Evolutionary conservation across 2,329 filamentous ascomycete genomes (phyloP).

Genomic region (Teratosphaeria pseudoeucalypti): DNA sequence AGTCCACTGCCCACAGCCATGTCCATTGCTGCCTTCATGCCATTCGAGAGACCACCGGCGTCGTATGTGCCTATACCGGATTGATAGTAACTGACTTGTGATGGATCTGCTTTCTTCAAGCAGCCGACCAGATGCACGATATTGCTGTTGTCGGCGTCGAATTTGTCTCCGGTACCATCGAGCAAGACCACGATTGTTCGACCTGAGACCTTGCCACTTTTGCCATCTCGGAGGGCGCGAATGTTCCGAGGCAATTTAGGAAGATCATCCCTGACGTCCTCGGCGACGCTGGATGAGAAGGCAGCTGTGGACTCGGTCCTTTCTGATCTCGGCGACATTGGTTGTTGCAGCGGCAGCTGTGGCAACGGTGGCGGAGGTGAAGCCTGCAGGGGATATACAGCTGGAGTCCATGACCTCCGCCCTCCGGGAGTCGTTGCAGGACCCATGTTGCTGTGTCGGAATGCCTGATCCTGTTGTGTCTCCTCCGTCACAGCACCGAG

Average conservation of each 20-base stretch:
- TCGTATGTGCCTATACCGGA: constrained; percentile 38
- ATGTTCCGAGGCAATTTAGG: neutral
- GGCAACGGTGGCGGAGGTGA: neutral
- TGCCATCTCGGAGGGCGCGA: constrained; percentile 1
- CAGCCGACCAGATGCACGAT: constrained; percentile 35
- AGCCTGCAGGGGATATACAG: neutral
- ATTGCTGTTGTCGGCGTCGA: constrained; percentile 36
- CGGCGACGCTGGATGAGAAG: neutral
- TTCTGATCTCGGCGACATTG: neutral
- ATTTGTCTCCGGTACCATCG: constrained; percentile 37
- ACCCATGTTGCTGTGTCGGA: neutral
- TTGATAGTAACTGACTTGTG: constrained; percentile 32
- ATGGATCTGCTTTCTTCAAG: constrained; percentile 33
- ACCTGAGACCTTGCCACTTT: constrained; percentile 5
- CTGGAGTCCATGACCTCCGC: neutral
- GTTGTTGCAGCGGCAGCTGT: neutral
- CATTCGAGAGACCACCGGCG: constrained; percentile 29
- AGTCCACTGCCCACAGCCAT: constrained; percentile 36
- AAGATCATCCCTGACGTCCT: neutral
- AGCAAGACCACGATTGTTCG: constrained; percentile 32
- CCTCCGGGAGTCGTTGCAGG: neutral
- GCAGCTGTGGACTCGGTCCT: neutral
- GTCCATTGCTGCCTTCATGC: constrained; percentile 31
- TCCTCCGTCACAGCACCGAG: neutral
- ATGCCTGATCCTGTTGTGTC: neutral